These are phyloP conservation scores for Aureobasidium sp. DNA, from an alignment of 2,329 filamentous ascomycete species.

Conservation along the genomic window DNA sequence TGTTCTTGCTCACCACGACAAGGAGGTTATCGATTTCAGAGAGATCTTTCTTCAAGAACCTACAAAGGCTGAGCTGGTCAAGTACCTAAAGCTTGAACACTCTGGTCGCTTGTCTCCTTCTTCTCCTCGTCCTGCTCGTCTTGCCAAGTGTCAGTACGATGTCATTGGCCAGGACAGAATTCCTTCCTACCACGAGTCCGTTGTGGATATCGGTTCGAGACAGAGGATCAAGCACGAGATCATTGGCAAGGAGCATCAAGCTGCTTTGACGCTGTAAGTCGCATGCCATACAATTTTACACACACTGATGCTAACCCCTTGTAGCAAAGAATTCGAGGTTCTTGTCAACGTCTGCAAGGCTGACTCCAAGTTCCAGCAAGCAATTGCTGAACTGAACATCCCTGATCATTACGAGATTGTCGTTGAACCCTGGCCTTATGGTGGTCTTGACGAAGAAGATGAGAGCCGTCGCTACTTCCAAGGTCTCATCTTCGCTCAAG, in stretches of 20 bases:
- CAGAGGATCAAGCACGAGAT: conserved; percentile 24
- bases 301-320: neutral
- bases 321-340: conserved; percentile 37
- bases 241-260: conserved; percentile 25
- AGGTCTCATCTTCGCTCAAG: conserved; percentile 26
- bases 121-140: conserved; percentile 30
- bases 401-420: conserved; percentile 26
- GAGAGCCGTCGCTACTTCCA: conserved; percentile 26
- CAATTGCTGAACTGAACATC: conserved; percentile 25
- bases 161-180: conserved; percentile 46
- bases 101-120: conserved; percentile 20
- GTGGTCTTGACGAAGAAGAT: conserved; percentile 24
- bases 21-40: conserved; percentile 23
- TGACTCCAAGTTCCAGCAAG: conserved; percentile 31
- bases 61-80: conserved; percentile 26
- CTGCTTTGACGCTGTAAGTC: conserved; percentile 24
- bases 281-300: no score
- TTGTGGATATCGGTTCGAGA: conserved; percentile 29
- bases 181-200: conserved; percentile 48
- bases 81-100: conserved; percentile 28
- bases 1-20: conserved; percentile 20
- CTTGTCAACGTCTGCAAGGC: conserved; percentile 44
- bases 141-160: conserved; percentile 51
- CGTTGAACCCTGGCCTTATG: conserved; percentile 28
- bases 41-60: conserved; percentile 30